Evolutionary conservation across 1,284 basidiomycete genomes (phyloP).

Genomic region (Cerioporus squamosus): DNA sequence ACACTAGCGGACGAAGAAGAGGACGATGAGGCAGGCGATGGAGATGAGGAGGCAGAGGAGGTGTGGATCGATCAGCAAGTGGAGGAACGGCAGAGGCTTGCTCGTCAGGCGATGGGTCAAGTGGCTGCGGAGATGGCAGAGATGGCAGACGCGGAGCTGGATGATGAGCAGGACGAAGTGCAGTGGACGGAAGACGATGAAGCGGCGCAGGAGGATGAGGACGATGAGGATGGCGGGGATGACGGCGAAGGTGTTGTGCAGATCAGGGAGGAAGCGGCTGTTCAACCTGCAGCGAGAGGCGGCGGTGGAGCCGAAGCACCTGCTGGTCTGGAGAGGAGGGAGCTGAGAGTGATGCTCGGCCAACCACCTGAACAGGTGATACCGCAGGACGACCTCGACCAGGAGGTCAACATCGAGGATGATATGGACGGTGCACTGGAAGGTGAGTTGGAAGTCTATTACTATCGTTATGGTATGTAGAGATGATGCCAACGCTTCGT

Average conservation of each 20-base stretch:
- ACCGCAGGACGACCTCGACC: conserved; percentile 52
- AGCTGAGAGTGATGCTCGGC: conserved; percentile 30
- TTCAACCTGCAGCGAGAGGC: conserved; percentile 9
- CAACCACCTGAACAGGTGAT: conserved; percentile 25
- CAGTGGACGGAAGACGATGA: conserved; percentile 31
- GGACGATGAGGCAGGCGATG: conserved; percentile 31
- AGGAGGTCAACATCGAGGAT: conserved; percentile 73
- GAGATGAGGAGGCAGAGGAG: conserved; percentile 32
- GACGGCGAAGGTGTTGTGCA: conserved; percentile 37
- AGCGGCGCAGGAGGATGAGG: conserved; percentile 37
- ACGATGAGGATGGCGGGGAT: conserved; percentile 33
- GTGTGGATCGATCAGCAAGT: conserved; percentile 8
- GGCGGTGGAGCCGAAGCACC: conserved; percentile 15
- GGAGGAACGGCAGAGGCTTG: not conserved
- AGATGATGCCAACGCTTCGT: conserved; percentile 4
- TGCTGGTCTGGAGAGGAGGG: conserved; percentile 23
- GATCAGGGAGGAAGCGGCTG: conserved; percentile 36
- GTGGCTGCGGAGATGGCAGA: conserved; percentile 25
- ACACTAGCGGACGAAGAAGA: conserved; percentile 30
- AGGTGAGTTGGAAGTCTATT: conserved; percentile 48
- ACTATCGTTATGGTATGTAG: not conserved
- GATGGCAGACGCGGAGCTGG: conserved; percentile 30
- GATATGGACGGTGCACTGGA: conserved; percentile 91
- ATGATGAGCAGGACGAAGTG: conserved; percentile 24
- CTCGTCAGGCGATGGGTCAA: conserved; percentile 1